These are phyloP conservation scores for Mycena pura DNA, from an alignment of 768 basidiomycete species.

Conservation along the genomic window DNA sequence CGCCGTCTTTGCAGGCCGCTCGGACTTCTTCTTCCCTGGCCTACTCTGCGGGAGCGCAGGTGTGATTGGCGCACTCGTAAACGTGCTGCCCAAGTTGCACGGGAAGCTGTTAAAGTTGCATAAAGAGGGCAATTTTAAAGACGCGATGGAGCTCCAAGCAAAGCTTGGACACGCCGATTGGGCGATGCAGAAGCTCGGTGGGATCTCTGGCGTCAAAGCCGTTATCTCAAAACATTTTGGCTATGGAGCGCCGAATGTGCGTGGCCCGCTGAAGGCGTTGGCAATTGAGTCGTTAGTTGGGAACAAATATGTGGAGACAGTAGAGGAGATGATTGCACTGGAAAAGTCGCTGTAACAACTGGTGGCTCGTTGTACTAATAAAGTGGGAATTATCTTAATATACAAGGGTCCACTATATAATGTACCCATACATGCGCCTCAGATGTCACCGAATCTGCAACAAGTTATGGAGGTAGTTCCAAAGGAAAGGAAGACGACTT, in stretches of 20 bases:
- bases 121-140: slow-evolving; percentile 57
- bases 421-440: no score
- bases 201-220: slow-evolving; percentile 72
- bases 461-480: not conserved
- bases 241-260: slow-evolving; percentile 59
- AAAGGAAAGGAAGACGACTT: slow-evolving; percentile 36
- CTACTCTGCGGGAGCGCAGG: slow-evolving; percentile 70
- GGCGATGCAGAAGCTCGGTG: slow-evolving; percentile 67
- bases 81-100: slow-evolving; percentile 67
- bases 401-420: no score
- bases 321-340: slow-evolving; percentile 52
- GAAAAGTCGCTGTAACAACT: slow-evolving; percentile 47
- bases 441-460: slow-evolving; percentile 35
- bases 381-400: no score
- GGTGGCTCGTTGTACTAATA: not conserved
- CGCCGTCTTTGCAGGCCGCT: slow-evolving; percentile 77
- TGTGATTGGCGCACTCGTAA: slow-evolving; percentile 68
- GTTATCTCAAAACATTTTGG: slow-evolving; percentile 68
- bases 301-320: slow-evolving; percentile 46
- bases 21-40: slow-evolving; percentile 70
- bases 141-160: slow-evolving; percentile 67
- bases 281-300: slow-evolving; percentile 43
- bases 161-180: slow-evolving; percentile 72
- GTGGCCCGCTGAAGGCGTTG: slow-evolving; percentile 56
- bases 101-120: slow-evolving; percentile 54